Percentiles rank a stretch among this genome's conserved stretches.
Conservation (phyloP, 768 basidiomycete genomes). For the Tylopilus vinaceipallidus region DNA sequence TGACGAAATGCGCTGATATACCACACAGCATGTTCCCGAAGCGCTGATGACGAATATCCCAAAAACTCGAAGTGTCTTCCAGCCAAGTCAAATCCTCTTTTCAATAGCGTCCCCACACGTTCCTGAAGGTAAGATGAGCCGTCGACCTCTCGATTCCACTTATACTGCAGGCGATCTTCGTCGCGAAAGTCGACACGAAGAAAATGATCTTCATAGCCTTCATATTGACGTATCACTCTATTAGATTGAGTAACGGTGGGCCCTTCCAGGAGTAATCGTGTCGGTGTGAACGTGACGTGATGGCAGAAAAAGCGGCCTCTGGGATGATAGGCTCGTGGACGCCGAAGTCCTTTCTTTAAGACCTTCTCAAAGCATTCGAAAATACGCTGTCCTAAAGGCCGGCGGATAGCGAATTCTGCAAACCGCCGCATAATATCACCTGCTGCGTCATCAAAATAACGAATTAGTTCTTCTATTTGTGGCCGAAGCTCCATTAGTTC, state of each 20-base stretch:
- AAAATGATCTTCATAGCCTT: constrained; percentile 62
- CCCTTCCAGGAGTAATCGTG: constrained; percentile 70
- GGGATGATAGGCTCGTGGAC: constrained; percentile 24
- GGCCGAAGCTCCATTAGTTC: constrained; percentile 51
- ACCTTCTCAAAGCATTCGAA: constrained; percentile 46
- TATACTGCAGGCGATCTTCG: constrained; percentile 73
- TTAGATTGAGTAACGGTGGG: constrained; percentile 78
- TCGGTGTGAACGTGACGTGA: constrained; percentile 76
- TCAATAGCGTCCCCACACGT: constrained; percentile 58
- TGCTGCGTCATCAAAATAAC: constrained; percentile 34
- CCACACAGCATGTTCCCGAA: constrained; percentile 83
- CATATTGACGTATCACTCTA: constrained; percentile 69
- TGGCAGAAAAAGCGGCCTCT: constrained; percentile 59
- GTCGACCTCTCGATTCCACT: constrained; percentile 69
- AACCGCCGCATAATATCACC: constrained; percentile 56
- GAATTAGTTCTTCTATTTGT: constrained; percentile 42
- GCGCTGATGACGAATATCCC: constrained; percentile 76
- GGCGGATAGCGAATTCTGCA: constrained; percentile 44
- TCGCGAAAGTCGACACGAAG: constrained; percentile 84
- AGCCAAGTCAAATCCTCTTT: constrained; percentile 65
- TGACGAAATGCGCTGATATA: constrained; percentile 65
- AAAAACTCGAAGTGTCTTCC: constrained; percentile 76
- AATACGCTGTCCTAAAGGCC: constrained; percentile 42
- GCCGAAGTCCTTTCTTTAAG: constrained; percentile 14
- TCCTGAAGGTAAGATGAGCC: constrained; percentile 51